A percentile compares a stretch with the other conserved stretches of the same genome.
Conservation (phyloP, 73 alveolate genomes). For the Paramecium octaurelia region DNA sequence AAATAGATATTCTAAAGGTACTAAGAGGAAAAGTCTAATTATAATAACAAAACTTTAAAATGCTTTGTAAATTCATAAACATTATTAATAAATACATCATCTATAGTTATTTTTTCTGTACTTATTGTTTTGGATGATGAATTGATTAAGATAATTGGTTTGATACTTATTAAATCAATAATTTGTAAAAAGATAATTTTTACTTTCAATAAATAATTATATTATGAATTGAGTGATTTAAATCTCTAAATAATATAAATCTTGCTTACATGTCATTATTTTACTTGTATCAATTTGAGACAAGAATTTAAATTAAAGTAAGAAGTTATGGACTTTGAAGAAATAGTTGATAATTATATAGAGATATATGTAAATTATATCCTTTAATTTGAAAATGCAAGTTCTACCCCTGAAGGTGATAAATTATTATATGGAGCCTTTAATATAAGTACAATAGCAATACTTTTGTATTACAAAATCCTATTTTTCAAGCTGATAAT, state of each 20-base stretch:
- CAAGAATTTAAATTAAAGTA: background rate
- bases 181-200: background rate
- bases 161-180: background rate
- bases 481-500: background rate
- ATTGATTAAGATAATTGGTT: background rate
- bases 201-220: background rate
- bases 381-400: background rate
- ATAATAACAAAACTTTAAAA: background rate
- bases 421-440: background rate
- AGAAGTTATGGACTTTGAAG: background rate
- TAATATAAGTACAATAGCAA: background rate
- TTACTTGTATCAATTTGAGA: background rate
- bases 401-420: background rate
- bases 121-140: background rate
- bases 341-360: background rate
- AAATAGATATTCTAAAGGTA: background rate
- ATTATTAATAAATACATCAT: background rate
- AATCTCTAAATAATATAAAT: background rate
- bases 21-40: background rate
- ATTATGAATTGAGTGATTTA: background rate
- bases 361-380: background rate
- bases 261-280: background rate
- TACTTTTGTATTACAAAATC: background rate
- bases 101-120: background rate
- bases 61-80: background rate